phyloP scores from a whole-genome alignment of 1,139 yeast species.

The Hyphopichia pseudoburtonii region DNA sequence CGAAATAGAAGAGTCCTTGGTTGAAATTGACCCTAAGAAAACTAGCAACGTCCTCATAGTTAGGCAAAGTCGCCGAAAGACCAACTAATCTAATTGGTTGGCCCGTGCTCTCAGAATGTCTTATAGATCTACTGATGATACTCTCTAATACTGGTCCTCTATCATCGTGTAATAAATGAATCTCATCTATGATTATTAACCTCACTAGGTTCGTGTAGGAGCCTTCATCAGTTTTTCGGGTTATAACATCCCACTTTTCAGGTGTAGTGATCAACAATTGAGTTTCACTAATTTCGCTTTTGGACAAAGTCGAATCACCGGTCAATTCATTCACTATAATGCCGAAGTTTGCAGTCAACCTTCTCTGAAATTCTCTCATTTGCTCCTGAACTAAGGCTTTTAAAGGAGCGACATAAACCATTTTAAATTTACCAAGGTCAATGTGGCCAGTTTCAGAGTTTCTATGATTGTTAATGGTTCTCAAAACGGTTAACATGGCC shows the following conservation, averaged over 20 bases:
- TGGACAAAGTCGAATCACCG: constrained; percentile 83
- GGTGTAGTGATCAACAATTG: constrained; percentile 92
- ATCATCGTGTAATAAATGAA: constrained; percentile 88
- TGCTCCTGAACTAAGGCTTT: constrained; percentile 96
- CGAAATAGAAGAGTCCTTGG: constrained; percentile 73
- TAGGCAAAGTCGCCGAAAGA: constrained; percentile 91
- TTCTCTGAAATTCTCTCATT: constrained; percentile 77
- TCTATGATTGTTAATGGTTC: constrained; percentile 58
- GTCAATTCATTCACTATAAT: constrained; percentile 82
- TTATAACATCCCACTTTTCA: constrained; percentile 95
- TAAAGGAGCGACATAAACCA: constrained; percentile 90
- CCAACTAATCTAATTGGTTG: constrained; percentile 70
- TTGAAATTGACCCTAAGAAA: constrained; percentile 68
- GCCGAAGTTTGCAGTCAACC: constrained; percentile 62
- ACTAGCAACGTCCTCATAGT: constrained; percentile 81
- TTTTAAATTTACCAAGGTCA: constrained; percentile 60
- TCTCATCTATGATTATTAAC: constrained; percentile 86
- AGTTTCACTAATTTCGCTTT: constrained; percentile 73
- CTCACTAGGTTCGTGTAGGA: constrained; percentile 64
- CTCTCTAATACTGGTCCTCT: constrained; percentile 95
- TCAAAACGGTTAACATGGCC: constrained; percentile 76
- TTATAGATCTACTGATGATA: constrained; percentile 72
- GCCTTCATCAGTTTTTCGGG: constrained; percentile 68
- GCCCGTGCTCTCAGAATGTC: constrained; percentile 43
- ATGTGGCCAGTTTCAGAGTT: constrained; percentile 47